Conservation (phyloP, 768 basidiomycete genomes). For the Boletus tylopilopsis region DNA sequence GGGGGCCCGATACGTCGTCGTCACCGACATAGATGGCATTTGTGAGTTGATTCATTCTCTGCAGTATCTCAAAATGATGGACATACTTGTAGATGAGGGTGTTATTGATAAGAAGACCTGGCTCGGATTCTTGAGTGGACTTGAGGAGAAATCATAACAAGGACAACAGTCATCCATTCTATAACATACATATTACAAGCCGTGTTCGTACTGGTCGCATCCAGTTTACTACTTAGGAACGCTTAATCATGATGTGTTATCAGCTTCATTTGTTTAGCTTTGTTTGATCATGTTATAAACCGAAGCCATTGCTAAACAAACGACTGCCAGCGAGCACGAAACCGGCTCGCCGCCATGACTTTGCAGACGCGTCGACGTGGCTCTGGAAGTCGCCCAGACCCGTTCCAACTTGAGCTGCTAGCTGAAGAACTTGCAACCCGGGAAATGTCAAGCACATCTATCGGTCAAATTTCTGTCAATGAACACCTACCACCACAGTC, state of each 20-base stretch:
- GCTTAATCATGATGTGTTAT: too few relatives aligned
- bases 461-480: conserved; percentile 1
- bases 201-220: too few relatives aligned
- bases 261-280: background rate
- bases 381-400: conserved; percentile 38
- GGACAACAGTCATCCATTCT: background rate
- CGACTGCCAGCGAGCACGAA: background rate
- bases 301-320: conserved; percentile 25
- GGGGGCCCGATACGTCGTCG: conserved; percentile 85
- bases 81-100: conserved; percentile 71
- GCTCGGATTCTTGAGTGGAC: conserved; percentile 78
- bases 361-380: conserved; percentile 14
- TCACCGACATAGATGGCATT: conserved; percentile 76
- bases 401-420: conserved; percentile 65
- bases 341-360: conserved; percentile 11
- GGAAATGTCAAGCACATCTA: conserved; percentile 36
- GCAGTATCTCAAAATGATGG: background rate
- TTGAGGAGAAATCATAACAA: conserved; percentile 54
- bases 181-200: too few relatives aligned
- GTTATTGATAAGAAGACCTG: conserved; percentile 93
- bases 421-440: conserved; percentile 67
- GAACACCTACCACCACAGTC: conserved; percentile 23
- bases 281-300: conserved; percentile 25
- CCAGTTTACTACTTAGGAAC: too few relatives aligned
- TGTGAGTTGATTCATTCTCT: conserved; percentile 47